Percentiles rank a stretch among this genome's conserved stretches.
Conservation (phyloP, 1,284 basidiomycete genomes). For the Xerocomus nothofagi region DNA sequence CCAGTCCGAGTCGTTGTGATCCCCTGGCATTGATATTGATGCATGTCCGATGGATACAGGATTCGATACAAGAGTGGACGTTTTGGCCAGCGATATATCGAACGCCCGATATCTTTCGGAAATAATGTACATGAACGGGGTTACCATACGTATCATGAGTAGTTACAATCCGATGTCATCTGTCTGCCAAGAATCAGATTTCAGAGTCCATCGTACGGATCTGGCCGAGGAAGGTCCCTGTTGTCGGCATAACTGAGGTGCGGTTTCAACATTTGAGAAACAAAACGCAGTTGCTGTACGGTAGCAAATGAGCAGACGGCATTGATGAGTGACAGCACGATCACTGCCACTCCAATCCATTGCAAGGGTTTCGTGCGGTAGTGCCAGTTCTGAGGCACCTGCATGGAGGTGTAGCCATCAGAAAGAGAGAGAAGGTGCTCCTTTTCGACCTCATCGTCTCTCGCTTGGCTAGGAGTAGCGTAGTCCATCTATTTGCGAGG, state of each 20-base stretch:
- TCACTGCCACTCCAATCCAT: slow-evolving; percentile 19
- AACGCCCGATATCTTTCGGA: too few relatives aligned
- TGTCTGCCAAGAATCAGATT: slow-evolving; percentile 16
- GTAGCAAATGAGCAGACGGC: slow-evolving; percentile 20
- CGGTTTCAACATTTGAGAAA: slow-evolving; percentile 19
- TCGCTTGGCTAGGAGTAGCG: slow-evolving; percentile 4
- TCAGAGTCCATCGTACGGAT: slow-evolving; percentile 34
- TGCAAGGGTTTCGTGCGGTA: background rate
- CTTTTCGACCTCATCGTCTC: slow-evolving; percentile 17
- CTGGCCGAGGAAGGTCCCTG: slow-evolving; percentile 29
- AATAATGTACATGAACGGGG: too few relatives aligned
- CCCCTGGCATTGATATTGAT: too few relatives aligned
- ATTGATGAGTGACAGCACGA: slow-evolving; percentile 27
- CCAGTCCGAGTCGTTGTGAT: too few relatives aligned
- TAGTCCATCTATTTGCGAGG: slow-evolving; percentile 18
- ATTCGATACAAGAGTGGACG: too few relatives aligned
- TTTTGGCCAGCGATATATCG: too few relatives aligned
- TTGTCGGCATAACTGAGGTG: slow-evolving; percentile 25
- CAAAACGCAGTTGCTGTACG: slow-evolving; percentile 18
- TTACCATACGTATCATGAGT: too few relatives aligned
- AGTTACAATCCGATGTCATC: too few relatives aligned
- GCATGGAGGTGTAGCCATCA: slow-evolving; percentile 4
- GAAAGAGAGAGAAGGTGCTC: slow-evolving; percentile 12
- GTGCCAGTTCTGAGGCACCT: background rate
- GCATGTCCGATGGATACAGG: too few relatives aligned